Evolutionary conservation across 2,329 filamentous ascomycete genomes (phyloP), one percentile per base, ranked within the genome.

Genomic region (Cytospora paraplurivora): DNA sequence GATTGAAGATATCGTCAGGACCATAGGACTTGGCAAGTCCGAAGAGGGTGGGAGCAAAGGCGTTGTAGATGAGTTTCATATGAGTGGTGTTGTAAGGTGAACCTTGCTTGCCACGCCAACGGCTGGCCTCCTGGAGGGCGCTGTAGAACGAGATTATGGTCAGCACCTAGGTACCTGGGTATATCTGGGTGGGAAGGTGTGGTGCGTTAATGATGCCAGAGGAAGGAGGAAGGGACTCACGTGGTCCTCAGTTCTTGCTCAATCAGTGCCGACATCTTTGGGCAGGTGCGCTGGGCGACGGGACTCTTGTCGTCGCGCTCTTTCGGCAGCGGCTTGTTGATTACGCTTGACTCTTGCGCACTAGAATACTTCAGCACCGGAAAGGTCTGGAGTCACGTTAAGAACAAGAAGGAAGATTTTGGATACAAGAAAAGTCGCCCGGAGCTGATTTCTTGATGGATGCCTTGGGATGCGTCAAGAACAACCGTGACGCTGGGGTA

Each of bases 31-130:
- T 10, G 51, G 11, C 17, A 11, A 38, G 56, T 5, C 17, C 13
- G 34, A 12, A 15, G 51, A 54, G 10, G 27, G n/a, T 19, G n/a
- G 19, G 4, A 35, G 17, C 33, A 19, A 27, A 21, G 6, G 21
- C 21, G 13, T 51, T 50, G 56, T 27, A 37, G 56, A 58, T 5
- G 21, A 58, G 56, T 47, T 27, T 58, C 41, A 49, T 19, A 21
- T 33, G 44, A 10, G 32, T 37, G 19, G 38, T 50, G n/a, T 27
- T 58, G 21, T 19, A 50, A 19, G 32, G 12, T 35, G 56, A 21
- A 32, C 41, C 15, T 3, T 33, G 34, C 32, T 27, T 50, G 4
- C 34, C 17, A 41, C 35, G 19, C 44, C 32, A 37, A 13, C n/a
- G 32, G 34, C 19, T 38, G 44, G 56, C 41, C 33, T 58, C 50